phyloP scores from a whole-genome alignment of 129 eudicot species.

The Escallonia rubra region DNA sequence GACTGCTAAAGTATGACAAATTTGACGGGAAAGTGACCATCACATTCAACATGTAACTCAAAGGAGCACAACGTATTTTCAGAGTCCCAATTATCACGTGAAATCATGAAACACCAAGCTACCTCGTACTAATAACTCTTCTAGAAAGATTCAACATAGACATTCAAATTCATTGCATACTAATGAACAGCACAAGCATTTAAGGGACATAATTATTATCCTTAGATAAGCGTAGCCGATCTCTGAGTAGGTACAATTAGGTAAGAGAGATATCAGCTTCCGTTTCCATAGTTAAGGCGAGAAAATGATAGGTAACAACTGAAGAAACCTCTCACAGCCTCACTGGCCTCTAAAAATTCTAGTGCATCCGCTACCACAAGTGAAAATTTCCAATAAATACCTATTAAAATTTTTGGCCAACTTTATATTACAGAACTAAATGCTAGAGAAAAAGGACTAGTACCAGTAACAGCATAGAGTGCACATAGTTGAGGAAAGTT shows the following conservation, averaged over 20 bases:
- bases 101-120: too few species aligned
- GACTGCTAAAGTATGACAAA: too few species aligned
- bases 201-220: too few species aligned
- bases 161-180: too few species aligned
- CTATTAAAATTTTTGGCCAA: not conserved
- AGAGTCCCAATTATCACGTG: too few species aligned
- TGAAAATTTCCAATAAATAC: not conserved
- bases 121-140: too few species aligned
- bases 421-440: not conserved
- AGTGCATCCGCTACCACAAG: not conserved
- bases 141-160: too few species aligned
- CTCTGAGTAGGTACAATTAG: not conserved
- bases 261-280: not conserved
- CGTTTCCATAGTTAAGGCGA: not conserved
- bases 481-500: slow-evolving; percentile 85
- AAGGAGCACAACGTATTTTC: too few species aligned
- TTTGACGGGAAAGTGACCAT: too few species aligned
- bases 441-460: slow-evolving; percentile 1
- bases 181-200: too few species aligned
- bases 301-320: not conserved
- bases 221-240: too few species aligned
- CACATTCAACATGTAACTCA: too few species aligned
- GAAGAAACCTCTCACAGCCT: not conserved
- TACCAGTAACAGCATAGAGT: slow-evolving; percentile 91
- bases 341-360: not conserved